These are phyloP conservation scores for Mortierella antarctica DNA, from an alignment of 192 early-diverging fungal species.

Conservation along the genomic window DNA sequence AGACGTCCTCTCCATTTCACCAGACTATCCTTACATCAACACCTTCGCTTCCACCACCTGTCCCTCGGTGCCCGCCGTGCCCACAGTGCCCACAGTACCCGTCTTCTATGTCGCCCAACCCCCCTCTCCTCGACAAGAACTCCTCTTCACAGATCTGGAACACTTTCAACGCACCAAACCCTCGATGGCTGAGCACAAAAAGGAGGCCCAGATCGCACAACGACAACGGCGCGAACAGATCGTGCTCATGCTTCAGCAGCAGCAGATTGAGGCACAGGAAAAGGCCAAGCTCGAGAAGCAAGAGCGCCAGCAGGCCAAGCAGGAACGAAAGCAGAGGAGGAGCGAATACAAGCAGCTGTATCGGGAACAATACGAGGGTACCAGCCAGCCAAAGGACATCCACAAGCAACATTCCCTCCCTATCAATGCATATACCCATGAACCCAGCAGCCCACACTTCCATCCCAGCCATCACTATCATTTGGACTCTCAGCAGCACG, in stretches of 20 bases:
- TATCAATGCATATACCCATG: constrained; percentile 8
- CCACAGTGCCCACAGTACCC: neutral
- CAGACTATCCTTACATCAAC: constrained; percentile 6
- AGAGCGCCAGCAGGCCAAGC: constrained; percentile 34
- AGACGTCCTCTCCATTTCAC: constrained; percentile 8
- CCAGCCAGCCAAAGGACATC: neutral
- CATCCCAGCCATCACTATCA: neutral
- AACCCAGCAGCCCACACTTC: constrained; percentile 4
- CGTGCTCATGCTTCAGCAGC: constrained; percentile 31
- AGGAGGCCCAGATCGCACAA: constrained; percentile 22
- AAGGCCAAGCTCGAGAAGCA: constrained; percentile 31
- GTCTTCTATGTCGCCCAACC: neutral
- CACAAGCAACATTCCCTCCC: constrained; percentile 24
- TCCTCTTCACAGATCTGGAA: constrained; percentile 15
- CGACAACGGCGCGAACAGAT: constrained; percentile 47
- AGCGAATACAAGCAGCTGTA: constrained; percentile 24
- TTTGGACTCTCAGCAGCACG: constrained; percentile 1
- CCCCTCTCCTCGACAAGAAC: neutral
- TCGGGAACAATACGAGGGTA: constrained; percentile 5
- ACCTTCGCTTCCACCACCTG: neutral
- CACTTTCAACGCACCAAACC: constrained; percentile 13
- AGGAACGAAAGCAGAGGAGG: constrained; percentile 28
- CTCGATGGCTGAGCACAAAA: constrained; percentile 8
- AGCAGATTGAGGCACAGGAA: constrained; percentile 47
- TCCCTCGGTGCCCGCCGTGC: neutral